Evolutionary conservation across 208 protist genomes (phyloP).

Genomic region (Acanthamoeba castellanii): DNA sequence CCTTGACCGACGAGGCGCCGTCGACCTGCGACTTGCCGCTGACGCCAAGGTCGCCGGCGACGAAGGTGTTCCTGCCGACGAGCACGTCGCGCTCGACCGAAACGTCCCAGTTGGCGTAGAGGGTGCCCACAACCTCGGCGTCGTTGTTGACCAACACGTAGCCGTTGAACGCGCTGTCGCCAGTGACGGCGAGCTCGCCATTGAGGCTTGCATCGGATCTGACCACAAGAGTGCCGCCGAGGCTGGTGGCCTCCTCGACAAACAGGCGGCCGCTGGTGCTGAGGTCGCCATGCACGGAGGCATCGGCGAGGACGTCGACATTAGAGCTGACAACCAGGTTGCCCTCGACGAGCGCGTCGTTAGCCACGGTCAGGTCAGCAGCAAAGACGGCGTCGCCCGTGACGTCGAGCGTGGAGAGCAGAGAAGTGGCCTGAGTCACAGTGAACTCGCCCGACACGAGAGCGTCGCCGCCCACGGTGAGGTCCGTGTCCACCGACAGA

Average conservation of each 20-base stretch:
- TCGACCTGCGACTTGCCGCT: background rate
- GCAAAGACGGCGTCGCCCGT: background rate
- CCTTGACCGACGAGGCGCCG: slow-evolving; percentile 28
- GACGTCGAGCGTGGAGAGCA: background rate
- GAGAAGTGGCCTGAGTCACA: background rate
- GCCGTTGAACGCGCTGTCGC: background rate
- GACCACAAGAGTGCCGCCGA: background rate
- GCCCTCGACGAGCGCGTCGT: background rate
- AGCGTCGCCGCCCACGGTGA: background rate
- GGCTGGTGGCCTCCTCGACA: slow-evolving; percentile 3
- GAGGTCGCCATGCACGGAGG: background rate
- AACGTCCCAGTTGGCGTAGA: background rate
- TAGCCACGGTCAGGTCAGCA: background rate
- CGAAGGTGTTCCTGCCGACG: background rate
- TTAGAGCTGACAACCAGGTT: background rate
- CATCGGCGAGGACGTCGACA: background rate
- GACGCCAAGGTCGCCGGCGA: background rate
- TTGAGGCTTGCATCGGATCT: background rate
- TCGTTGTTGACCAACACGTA: background rate
- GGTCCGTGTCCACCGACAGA: background rate
- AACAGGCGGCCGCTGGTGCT: background rate
- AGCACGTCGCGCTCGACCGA: background rate
- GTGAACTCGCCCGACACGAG: background rate
- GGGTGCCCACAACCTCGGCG: background rate
- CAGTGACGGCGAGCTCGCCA: background rate